Evolutionary conservation across 768 basidiomycete species (phyloP), one percentile per base, ranked within the genome.

Genomic region (Collybia sordida): DNA sequence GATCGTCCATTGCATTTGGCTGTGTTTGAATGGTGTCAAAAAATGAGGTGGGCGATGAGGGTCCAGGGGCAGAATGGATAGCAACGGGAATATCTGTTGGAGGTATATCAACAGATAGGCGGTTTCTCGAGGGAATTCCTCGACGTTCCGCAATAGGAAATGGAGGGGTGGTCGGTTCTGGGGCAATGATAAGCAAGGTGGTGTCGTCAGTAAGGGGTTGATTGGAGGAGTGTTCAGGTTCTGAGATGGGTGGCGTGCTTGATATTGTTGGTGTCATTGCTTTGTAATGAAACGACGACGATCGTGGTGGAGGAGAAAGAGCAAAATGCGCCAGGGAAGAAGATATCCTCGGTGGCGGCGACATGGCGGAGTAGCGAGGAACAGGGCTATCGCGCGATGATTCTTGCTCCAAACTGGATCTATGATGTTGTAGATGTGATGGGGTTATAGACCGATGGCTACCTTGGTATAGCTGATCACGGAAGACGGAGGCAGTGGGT

Each of bases 401-500:
- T 21, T 58, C 47, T 24, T 63, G 65, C 42, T 70, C 65, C 17
- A 55, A 39, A 39, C 59, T 68, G 17, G 54, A 54, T n/a, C 59
- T 55, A 47, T 64, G 63, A 31, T 59, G 62, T 14, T 50, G 58
- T 25, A 61, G 67, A 55, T 54, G 58, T 50, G 62, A 55, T 45
- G 63, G 59, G 48, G 62, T 56, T 14, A 53, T 31, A 17, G 64
- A 62, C 31, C 54, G 55, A 49, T 57, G 47, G 35, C 54, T 50
- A 25, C 60, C 58, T 21, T 56, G 63, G 41, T 71, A 74, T 36
- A 80, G 62, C 14, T 75, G 80, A 56, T 88, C 86, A 22, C 81
- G 80, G 68, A 91, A 91, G n/a, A 85, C 86, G n/a, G 88, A 90
- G 5, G 77, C 82, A 3, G 88, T 87, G 1, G 88, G 89, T 8